Base-by-base conservation (phyloP, 495 filamentous ascomycete species). In the Neurospora sp. region DNA sequence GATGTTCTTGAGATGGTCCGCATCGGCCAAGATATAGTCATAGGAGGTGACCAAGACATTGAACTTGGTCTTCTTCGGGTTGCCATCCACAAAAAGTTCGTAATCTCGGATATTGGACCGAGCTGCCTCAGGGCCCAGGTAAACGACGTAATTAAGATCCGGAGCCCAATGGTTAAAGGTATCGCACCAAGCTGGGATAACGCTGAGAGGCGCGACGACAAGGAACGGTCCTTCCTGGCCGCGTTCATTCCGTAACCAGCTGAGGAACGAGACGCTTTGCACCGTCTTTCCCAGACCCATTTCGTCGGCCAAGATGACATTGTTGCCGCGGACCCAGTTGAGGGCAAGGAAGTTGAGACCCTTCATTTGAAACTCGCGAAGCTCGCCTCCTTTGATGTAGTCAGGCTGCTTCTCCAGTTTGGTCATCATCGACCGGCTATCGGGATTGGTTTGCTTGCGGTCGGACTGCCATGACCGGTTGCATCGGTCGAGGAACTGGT, bases 221-320 rank as follows among this genome's bases (percentile, higher is more conserved):
- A 99, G 87, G 81, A 98, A 98, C 0, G 96, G 96, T 0, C 96
- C 96, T 82, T 98, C 90, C 78, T 98, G 96, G 68, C 86, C 85
- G 71, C 95, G 86, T 59, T 93, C 91, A 83, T 98, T 94, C n/a
- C 94, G 91, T 74, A 99, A 87, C 94, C 96, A 98, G 79, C 95
- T 97, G 84, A 98, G 91, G 81, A 98, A 98, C 0, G 96, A 87
- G 27, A 99, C 94, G 1, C 95, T 98, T 81, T 99, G 96, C 3
- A 99, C 95, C 1, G 96, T 99, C 84, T 99, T 99, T 35, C 96
- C 96, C 38, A 99, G 85, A 71, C 96, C 96, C 96, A 99, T 99
- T 79, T 99, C 96, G 76, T 99, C 96, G 14, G 96, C 96, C 16
- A 99, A 86, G 70, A 99, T 97, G 74, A 97, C 94, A 77, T 98